Evolutionary conservation across 1,139 yeast species (phyloP).

Genomic region (Suhomyces guaymorum): DNA sequence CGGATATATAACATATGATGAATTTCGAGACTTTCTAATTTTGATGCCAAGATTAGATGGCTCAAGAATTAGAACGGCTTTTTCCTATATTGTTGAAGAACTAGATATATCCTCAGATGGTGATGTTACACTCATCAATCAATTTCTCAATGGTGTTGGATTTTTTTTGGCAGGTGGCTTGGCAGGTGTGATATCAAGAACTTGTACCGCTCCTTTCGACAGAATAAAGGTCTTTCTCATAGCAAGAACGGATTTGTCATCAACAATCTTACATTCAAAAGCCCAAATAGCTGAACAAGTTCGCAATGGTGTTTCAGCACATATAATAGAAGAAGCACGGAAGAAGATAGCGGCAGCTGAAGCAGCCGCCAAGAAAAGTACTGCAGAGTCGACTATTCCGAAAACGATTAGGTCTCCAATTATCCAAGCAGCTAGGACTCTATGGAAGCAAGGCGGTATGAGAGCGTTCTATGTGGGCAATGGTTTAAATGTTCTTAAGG

Average conservation of each 20-base stretch:
- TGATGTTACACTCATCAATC: conserved; percentile 81
- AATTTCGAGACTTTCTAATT: conserved; percentile 79
- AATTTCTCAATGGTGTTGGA: conserved; percentile 80
- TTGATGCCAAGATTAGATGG: conserved; percentile 78
- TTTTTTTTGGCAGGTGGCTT: conserved; percentile 92
- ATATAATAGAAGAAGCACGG: conserved; percentile 40
- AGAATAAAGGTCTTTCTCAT: conserved; percentile 89
- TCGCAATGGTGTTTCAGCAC: conserved; percentile 36
- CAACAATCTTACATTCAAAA: conserved; percentile 64
- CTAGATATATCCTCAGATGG: conserved; percentile 84
- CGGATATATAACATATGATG: conserved; percentile 78
- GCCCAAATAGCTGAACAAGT: conserved; percentile 48
- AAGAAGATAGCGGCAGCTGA: conserved; percentile 30
- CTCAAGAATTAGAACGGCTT: conserved; percentile 77
- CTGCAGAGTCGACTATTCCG: conserved; percentile 18
- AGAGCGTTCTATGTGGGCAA: conserved; percentile 91
- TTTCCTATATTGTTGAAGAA: conserved; percentile 76
- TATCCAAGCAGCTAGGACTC: conserved; percentile 74
- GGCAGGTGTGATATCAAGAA: conserved; percentile 95
- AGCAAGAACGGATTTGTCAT: conserved; percentile 82
- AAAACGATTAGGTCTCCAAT: conserved; percentile 64
- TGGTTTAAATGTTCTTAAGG: conserved; percentile 89
- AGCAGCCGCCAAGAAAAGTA: conserved; percentile 17
- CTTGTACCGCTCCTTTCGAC: conserved; percentile 97
- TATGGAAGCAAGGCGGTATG: conserved; percentile 88